Evolutionary conservation across 2,329 filamentous ascomycete genomes (phyloP).

Genomic region (Didymella segeticola): DNA sequence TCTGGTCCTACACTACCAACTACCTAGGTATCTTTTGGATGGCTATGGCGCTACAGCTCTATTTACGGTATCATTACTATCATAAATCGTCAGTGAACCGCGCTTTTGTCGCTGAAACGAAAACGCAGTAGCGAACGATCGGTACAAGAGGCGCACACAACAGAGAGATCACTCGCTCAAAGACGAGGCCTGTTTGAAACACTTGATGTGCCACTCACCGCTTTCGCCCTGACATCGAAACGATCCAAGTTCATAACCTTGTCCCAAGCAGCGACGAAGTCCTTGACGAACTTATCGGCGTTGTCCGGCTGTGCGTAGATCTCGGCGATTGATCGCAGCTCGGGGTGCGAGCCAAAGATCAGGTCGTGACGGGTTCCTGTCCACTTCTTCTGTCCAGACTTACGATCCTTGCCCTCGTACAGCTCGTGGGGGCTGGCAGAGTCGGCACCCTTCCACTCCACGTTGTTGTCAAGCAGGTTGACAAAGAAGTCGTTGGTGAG

Average conservation of each 20-base stretch:
- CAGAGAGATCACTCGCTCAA: constrained; percentile 21
- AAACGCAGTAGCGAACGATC: constrained; percentile 11
- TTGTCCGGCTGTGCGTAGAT: constrained; percentile 69
- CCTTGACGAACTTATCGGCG: constrained; percentile 69
- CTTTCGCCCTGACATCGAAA: constrained; percentile 60
- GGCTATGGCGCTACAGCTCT: constrained; percentile 24
- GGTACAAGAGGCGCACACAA: constrained; percentile 19
- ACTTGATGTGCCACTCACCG: constrained; percentile 39
- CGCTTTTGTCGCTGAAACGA: constrained; percentile 13
- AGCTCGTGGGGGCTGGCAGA: constrained; percentile 55
- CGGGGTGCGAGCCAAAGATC: constrained; percentile 75
- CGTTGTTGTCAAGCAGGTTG: constrained; percentile 74
- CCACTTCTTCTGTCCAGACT: constrained; percentile 71
- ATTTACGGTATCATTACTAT: constrained; percentile 31
- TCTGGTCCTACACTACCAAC: constrained; percentile 18
- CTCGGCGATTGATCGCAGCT: constrained; percentile 74
- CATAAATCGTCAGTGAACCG: constrained; percentile 29
- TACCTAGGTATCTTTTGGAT: constrained; percentile 30
- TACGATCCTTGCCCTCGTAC: constrained; percentile 70
- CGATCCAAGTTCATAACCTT: constrained; percentile 79
- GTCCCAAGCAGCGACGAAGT: constrained; percentile 74
- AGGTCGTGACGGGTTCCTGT: constrained; percentile 72
- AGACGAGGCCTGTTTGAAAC: constrained; percentile 36
- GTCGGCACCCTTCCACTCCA: constrained; percentile 66
- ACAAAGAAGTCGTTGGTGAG: constrained; percentile 84